Conservation (phyloP, 2,329 filamentous ascomycete species). For the Paraphoma sp. region DNA sequence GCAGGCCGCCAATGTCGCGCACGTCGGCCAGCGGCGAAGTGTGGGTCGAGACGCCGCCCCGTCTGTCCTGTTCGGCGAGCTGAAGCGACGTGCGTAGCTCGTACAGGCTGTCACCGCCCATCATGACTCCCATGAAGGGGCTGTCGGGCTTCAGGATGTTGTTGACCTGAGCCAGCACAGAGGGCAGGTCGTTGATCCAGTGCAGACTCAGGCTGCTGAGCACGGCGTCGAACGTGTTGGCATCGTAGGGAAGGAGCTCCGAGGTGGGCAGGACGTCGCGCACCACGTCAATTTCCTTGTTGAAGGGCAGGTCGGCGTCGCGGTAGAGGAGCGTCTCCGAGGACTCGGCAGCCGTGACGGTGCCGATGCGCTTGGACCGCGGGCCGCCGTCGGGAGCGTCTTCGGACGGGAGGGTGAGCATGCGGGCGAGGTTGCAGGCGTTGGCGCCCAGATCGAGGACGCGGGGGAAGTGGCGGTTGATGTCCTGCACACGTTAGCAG, state of each 20-base stretch:
- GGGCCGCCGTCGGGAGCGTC: constrained; percentile 70
- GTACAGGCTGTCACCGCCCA: constrained; percentile 91
- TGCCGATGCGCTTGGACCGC: constrained; percentile 72
- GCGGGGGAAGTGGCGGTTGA: constrained; percentile 83
- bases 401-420: constrained; percentile 68
- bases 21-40: constrained; percentile 93
- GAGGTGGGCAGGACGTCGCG: constrained; percentile 77
- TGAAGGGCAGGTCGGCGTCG: constrained; percentile 77
- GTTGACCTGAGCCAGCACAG: constrained; percentile 84
- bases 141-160: constrained; percentile 85
- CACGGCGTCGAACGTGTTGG: constrained; percentile 85
- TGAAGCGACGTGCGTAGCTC: constrained; percentile 94
- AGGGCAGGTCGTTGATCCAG: constrained; percentile 97
- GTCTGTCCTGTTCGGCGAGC: constrained; percentile 86
- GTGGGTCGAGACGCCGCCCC: constrained; percentile 90
- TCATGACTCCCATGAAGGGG: constrained; percentile 95
- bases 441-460: constrained; percentile 95
- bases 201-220: constrained; percentile 89
- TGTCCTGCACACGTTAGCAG: constrained; percentile 67
- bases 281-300: constrained; percentile 73
- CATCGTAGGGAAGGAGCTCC: constrained; percentile 76
- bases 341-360: constrained; percentile 82
- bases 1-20: constrained; percentile 83
- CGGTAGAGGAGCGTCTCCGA: constrained; percentile 80
- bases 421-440: constrained; percentile 89